Evolutionary conservation across 2,329 filamentous ascomycete species (phyloP), one percentile per base, ranked within the genome.

Genomic region (Ceratocystis colombiana): DNA sequence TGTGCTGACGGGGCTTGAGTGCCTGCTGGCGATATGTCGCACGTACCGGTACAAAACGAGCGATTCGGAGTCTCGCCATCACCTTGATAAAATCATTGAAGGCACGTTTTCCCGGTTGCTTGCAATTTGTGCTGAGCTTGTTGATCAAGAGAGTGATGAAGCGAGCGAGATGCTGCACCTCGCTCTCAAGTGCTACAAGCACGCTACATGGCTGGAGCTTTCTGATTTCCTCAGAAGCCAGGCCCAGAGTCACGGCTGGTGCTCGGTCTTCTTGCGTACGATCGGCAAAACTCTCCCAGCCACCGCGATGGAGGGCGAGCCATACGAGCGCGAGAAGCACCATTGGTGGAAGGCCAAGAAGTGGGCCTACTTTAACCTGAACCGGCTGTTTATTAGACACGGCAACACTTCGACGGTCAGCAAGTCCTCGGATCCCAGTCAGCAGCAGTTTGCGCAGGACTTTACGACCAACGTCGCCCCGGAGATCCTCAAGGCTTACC

Each of bases 301-400:
- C 66, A 85, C 82, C 71, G 88, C 92, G 45, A 86, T 97, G 82
- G 76, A 80, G 67, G 90, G 95, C 68, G 90, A 86, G 68, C 78
- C 88, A 64, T 86, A 90, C 67, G 93, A 97, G 73, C 85, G 94
- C 67, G 94, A 97, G 76, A 84, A 88, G 72, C 92, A 96, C 74
- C 91, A 96, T 76, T 99, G 94, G 93, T 99, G 93, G 93, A 99
- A 97, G 80, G 89, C 92, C 70, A 97, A 97, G 86, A 99, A 99
- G 77, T 97, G 94, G 94, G 89, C 93, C 15, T 99, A 96, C 76
- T 96, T 94, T 73, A 97, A 97, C 76, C 78, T 99, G 71, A 99
- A 99, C 78, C 85, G 94, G 69, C 84, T 99, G 20, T 99, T 94
- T 73, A 92, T 97, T 71, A 84, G 92, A 76, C 96, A 99, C 73